Evolutionary conservation across 208 protist genomes (phyloP).

Genomic region (Trypanosoma mega): DNA sequence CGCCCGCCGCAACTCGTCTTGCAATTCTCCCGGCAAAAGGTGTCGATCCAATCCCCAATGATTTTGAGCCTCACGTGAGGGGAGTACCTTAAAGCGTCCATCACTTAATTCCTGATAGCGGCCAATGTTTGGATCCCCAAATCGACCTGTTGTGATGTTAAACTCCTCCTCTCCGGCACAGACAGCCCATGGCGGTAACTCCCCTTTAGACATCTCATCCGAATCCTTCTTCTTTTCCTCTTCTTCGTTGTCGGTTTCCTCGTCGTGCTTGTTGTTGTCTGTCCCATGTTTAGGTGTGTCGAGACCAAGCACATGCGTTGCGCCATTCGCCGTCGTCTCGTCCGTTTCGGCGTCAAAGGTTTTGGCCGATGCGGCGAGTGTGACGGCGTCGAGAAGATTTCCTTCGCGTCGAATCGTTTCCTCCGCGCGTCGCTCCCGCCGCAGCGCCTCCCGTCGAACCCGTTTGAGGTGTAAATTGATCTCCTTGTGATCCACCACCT

Average conservation of each 20-base stretch:
- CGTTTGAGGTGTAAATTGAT: conserved; percentile 84
- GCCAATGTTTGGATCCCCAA: conserved; percentile 67
- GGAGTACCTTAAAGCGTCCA: conserved; percentile 63
- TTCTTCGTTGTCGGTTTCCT: background rate
- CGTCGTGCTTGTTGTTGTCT: background rate
- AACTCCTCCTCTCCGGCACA: conserved; percentile 79
- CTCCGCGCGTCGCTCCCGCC: conserved; percentile 49
- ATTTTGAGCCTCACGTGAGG: conserved; percentile 44
- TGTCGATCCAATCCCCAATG: conserved; percentile 56
- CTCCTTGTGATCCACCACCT: conserved; percentile 89
- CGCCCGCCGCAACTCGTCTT: conserved; percentile 50
- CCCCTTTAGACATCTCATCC: no score
- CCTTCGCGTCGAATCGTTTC: conserved; percentile 59
- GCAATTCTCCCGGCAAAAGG: conserved; percentile 44
- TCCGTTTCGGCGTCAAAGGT: conserved; percentile 36
- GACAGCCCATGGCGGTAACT: conserved; percentile 87
- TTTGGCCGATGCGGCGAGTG: conserved; percentile 68
- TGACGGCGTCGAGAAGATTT: conserved; percentile 59
- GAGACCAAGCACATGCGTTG: conserved; percentile 49
- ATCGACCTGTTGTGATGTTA: conserved; percentile 74
- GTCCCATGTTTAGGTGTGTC: no score
- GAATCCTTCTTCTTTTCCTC: conserved; percentile 1
- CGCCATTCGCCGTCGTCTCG: conserved; percentile 9
- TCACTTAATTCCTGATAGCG: conserved; percentile 85
- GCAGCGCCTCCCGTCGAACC: conserved; percentile 47